phyloP scores from a whole-genome alignment of 148 eudicot genomes.

The Rhododendron molle region DNA sequence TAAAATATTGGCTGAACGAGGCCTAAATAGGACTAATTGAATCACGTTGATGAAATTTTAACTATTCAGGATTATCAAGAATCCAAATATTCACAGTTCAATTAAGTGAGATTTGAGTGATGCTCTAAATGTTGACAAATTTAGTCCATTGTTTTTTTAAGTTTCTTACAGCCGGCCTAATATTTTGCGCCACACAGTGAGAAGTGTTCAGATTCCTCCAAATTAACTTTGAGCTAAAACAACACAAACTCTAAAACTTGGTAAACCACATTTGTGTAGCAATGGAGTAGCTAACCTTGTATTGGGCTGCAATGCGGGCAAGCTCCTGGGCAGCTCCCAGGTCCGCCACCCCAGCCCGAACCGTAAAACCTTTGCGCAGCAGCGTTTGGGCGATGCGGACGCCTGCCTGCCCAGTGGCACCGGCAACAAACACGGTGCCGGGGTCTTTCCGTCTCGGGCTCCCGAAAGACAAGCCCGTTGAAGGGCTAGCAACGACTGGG shows the following conservation, averaged over 20 bases:
- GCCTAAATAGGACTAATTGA: not conserved
- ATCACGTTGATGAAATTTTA: not conserved
- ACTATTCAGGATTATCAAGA: not conserved
- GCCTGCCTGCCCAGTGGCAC: constrained; percentile 79
- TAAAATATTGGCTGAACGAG: no score
- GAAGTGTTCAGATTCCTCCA: not conserved
- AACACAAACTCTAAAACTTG: not conserved
- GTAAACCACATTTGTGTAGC: not conserved
- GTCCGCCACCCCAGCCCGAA: constrained; percentile 91
- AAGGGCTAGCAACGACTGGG: constrained; percentile 42
- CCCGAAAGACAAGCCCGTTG: constrained; percentile 36
- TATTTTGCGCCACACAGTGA: not conserved
- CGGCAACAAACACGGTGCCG: constrained; percentile 88
- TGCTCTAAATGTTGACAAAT: not conserved
- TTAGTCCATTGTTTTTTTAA: not conserved
- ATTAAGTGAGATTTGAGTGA: not conserved
- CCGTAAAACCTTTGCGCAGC: constrained; percentile 67
- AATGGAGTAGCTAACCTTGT: constrained; percentile 49
- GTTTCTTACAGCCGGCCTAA: no score
- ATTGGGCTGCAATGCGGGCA: constrained; percentile 68
- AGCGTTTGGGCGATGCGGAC: constrained; percentile 61
- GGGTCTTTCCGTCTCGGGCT: constrained; percentile 58
- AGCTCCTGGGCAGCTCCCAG: constrained; percentile 81
- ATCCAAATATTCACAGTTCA: not conserved
- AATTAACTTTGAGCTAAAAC: not conserved